Percentiles rank a stretch among this genome's conserved stretches.
phyloP scores from a whole-genome alignment of 805 yeast genomes.

The Yarrowia deformans region DNA sequence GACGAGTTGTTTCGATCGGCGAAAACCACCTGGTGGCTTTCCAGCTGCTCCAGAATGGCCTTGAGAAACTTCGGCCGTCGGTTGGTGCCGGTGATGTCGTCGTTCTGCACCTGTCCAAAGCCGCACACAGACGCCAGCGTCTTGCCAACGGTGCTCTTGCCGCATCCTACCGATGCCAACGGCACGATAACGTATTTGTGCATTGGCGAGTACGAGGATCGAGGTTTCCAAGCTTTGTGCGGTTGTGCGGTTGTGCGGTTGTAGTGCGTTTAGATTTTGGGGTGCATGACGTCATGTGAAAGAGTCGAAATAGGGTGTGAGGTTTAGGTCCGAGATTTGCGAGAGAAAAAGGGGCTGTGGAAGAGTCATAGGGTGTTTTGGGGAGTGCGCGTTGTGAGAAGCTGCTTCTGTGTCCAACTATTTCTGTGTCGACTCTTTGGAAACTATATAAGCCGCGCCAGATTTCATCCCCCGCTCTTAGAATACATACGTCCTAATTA shows the following conservation, averaged over 20 bases:
- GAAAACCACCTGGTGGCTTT: conserved; percentile 54
- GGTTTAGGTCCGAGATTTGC: conserved; percentile 1
- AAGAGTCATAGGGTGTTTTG: too few species aligned
- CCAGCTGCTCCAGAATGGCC: conserved; percentile 7
- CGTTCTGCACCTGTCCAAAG: conserved; percentile 85
- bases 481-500: too few species aligned
- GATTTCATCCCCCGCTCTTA: too few species aligned
- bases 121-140: conserved; percentile 65
- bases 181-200: conserved; percentile 70
- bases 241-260: background rate
- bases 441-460: too few species aligned
- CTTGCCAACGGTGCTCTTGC: conserved; percentile 83
- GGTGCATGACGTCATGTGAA: conserved; percentile 12
- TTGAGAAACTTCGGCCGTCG: conserved; percentile 44
- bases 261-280: background rate
- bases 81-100: conserved; percentile 53
- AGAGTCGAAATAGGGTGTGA: background rate
- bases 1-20: conserved; percentile 87
- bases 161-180: conserved; percentile 91
- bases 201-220: background rate
- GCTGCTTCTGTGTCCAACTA: too few species aligned
- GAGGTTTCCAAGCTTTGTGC: too few species aligned
- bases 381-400: too few species aligned
- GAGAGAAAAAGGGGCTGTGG: too few species aligned
- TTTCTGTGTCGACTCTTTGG: too few species aligned